A percentile compares a stretch with the other conserved stretches of the same genome.
phyloP scores from a whole-genome alignment of 164 flowering plant species.

The Liriodendron chinense region DNA sequence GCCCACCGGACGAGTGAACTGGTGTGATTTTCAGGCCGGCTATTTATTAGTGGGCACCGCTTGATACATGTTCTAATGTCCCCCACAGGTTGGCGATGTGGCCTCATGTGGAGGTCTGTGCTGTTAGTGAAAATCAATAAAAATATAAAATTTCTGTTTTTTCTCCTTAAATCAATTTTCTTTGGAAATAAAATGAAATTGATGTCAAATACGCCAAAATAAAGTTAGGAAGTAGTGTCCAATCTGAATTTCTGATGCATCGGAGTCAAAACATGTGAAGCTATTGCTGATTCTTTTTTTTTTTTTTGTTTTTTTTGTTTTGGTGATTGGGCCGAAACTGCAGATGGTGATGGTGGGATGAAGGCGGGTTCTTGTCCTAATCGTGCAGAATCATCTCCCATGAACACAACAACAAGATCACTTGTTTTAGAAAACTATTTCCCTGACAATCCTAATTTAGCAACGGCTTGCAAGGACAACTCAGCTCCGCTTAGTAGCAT shows the following conservation, averaged over 20 bases:
- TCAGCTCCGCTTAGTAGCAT: slow-evolving; percentile 64
- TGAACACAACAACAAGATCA: slow-evolving; percentile 60
- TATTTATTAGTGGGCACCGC: background rate
- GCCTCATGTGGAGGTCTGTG: background rate
- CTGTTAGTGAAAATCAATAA: background rate
- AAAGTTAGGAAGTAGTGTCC: background rate
- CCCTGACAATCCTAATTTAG: slow-evolving; percentile 37
- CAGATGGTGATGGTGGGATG: slow-evolving; percentile 88
- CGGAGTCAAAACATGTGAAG: background rate
- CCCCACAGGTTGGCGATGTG: background rate
- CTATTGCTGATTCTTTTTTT: background rate
- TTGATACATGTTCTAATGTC: background rate
- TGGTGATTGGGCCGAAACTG: slow-evolving; percentile 7
- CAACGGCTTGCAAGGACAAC: slow-evolving; percentile 60
- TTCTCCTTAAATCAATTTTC: background rate
- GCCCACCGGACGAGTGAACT: background rate
- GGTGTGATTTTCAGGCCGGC: background rate
- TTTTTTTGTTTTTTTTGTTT: background rate
- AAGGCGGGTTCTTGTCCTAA: slow-evolving; percentile 71
- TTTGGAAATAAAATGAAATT: too few species aligned
- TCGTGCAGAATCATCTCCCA: slow-evolving; percentile 72
- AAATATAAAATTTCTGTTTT: background rate
- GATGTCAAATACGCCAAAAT: background rate
- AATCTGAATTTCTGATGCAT: background rate
- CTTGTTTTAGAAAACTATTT: slow-evolving; percentile 69